Evolutionary conservation across 345 rosid species (phyloP).

Genomic region (Clausena lansium): DNA sequence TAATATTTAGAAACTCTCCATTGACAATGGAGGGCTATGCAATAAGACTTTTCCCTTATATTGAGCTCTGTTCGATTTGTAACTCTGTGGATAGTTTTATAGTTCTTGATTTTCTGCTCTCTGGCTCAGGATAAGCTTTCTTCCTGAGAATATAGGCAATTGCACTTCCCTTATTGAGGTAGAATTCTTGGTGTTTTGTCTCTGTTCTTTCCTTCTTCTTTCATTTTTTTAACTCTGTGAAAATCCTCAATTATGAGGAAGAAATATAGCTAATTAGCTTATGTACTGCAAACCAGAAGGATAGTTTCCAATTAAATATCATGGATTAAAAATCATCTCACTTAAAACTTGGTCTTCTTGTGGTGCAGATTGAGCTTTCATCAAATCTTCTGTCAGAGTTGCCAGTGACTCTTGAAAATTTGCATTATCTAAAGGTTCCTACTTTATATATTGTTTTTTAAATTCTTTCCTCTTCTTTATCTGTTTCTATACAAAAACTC

Average conservation of each 20-base stretch:
- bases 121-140: slow-evolving; percentile 50
- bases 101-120: slow-evolving; percentile 8
- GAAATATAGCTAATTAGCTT: not conserved
- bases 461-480: not conserved
- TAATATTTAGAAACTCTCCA: slow-evolving; percentile 6
- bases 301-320: not conserved
- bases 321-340: slow-evolving; percentile 2
- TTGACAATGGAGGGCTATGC: not conserved
- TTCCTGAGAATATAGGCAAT: slow-evolving; percentile 51
- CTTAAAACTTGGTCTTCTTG: slow-evolving; percentile 1
- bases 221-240: not conserved
- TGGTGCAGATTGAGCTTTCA: slow-evolving; percentile 81
- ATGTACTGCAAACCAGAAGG: not conserved
- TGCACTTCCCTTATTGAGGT: slow-evolving; percentile 76
- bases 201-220: not conserved
- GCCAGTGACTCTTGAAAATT: slow-evolving; percentile 59
- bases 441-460: not conserved
- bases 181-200: not conserved
- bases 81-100: not conserved
- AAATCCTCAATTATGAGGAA: not conserved
- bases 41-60: not conserved
- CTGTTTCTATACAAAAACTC: not conserved
- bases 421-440: slow-evolving; percentile 67
- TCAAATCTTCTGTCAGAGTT: slow-evolving; percentile 66
- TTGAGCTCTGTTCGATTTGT: not conserved